phyloP scores from a whole-genome alignment of 371 early-diverging fungal genomes.

The Entomophthora muscae region DNA sequence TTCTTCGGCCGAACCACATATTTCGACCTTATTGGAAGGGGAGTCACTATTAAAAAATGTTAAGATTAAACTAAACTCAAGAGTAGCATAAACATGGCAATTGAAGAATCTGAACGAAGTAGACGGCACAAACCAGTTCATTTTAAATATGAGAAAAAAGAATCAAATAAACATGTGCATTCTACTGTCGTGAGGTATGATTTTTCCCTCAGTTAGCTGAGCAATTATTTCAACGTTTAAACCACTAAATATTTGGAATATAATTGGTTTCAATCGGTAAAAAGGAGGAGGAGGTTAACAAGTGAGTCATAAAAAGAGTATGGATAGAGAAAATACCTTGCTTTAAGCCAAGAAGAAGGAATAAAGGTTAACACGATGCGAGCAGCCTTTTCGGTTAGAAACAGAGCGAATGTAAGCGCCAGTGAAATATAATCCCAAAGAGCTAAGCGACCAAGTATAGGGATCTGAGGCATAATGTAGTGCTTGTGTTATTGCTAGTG shows the following conservation, averaged over 20 bases:
- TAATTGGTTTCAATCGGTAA: too few species aligned
- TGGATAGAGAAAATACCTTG: neutral
- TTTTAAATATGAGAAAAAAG: neutral
- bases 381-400: neutral
- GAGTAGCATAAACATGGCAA: too few species aligned
- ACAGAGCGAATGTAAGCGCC: neutral
- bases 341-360: neutral
- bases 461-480: constrained; percentile 4
- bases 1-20: neutral
- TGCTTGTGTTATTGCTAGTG: too few species aligned
- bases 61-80: too few species aligned
- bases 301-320: neutral
- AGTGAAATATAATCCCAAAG: neutral
- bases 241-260: too few species aligned
- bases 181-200: too few species aligned
- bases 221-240: too few species aligned
- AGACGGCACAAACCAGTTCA: too few species aligned
- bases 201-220: too few species aligned
- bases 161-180: neutral
- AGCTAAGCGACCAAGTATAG: neutral
- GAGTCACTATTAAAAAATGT: too few species aligned
- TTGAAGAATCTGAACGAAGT: too few species aligned
- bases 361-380: constrained; percentile 2
- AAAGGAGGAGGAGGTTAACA: neutral
- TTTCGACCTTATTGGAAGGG: too few species aligned